Base-by-base conservation (phyloP, 495 filamentous ascomycete species). In the Penicillium paradoxum region DNA sequence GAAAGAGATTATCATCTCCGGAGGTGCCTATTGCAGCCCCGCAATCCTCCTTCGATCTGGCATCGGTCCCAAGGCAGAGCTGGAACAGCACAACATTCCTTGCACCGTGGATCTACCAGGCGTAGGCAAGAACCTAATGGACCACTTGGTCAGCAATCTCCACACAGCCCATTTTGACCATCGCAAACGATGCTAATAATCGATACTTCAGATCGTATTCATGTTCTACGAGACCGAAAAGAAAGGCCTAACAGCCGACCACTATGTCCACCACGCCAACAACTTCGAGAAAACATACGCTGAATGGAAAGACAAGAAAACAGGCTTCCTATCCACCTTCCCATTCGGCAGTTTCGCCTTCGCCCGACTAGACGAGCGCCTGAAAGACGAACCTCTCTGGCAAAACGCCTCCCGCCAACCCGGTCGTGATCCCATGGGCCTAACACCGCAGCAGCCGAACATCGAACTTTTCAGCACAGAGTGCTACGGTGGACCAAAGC, bases 21-120 rank as follows among this genome's bases (percentile, higher is more conserved):
- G 71, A 9, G 81, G 81, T 3, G 68, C 77, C 15, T 83, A 81
- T 65, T 81, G 79, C 69, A 74, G 76, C 18, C 80, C 81, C 17
- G 73, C 80, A 36, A 73, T 83, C 14, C 66, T 84, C 9, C 76
- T 81, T 52, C 75, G 79, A 3, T 78, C 71, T 15, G 81, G 80
- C 8, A 75, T 84, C 44, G 81, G 82, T 0, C 71, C 77, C 0
- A 69, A 66, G 7, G 67, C 70, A 0, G 78, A 82, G 41, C 66
- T 83, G 11, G 49, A 63, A 1, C 68, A 74, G 37, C 68, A 75
- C 49, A 63, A 62, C 9, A 82, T 85, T 38, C 57, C 69, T n/a
- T 69, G 76, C 22, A 54, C 71, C 17, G 60, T 73, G 2, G 65
- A 81, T 21, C 57, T 76, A 1, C 80, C 79, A 8, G 81, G 78